phyloP scores from a whole-genome alignment of 768 basidiomycete genomes.

The Coprinopsis cinerea region DNA sequence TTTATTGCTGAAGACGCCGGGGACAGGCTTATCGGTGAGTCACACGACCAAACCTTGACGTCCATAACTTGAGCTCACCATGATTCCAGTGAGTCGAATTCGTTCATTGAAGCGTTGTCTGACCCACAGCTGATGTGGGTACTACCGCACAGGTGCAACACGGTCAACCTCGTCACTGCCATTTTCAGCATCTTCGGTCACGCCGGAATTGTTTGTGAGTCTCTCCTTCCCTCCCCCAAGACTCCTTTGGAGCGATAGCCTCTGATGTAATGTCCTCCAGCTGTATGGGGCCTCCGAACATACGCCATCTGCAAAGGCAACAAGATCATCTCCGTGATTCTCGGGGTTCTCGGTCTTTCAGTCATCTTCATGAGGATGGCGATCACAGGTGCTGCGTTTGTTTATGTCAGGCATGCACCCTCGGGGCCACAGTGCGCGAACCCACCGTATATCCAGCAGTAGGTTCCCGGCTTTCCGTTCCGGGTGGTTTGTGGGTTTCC shows the following conservation, averaged over 20 bases:
- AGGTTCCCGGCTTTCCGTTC: no score
- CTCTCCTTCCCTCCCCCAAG: neutral
- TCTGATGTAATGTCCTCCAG: neutral
- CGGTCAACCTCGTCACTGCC: neutral
- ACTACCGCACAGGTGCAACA: slow-evolving; percentile 2
- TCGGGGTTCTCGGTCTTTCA: neutral
- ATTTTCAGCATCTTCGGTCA: slow-evolving; percentile 6
- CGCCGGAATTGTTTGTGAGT: neutral
- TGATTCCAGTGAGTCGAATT: no score
- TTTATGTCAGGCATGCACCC: no score
- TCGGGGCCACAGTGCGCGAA: no score
- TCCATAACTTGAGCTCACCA: neutral
- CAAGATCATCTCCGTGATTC: neutral
- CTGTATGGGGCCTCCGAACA: slow-evolving; percentile 7
- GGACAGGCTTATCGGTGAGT: neutral
- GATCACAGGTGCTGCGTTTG: no score
- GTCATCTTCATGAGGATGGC: neutral
- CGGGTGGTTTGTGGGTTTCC: no score
- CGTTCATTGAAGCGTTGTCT: no score
- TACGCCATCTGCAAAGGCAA: slow-evolving; percentile 2
- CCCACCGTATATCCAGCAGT: no score
- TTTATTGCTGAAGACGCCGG: neutral
- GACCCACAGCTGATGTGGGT: neutral
- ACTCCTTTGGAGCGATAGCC: neutral
- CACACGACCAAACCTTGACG: neutral